A percentile compares a stretch with the other conserved stretches of the same genome.
Conservation (phyloP, 1,284 basidiomycete genomes). For the Trichosporon faecale region DNA sequence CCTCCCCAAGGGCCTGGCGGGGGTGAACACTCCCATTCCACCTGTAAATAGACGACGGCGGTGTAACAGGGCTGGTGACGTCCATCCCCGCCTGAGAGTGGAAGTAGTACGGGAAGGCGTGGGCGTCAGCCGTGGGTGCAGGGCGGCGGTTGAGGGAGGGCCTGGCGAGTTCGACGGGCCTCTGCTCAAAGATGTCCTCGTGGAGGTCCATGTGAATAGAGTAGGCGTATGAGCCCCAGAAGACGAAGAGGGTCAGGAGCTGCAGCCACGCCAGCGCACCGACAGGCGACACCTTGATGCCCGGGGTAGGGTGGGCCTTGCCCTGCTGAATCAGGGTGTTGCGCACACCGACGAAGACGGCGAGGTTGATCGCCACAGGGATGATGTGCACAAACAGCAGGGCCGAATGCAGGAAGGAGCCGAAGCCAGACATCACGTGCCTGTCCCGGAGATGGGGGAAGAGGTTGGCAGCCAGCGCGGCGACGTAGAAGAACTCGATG, state of each 20-base stretch:
- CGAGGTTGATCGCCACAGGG: background rate
- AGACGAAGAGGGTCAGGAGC: background rate
- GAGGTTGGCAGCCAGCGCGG: background rate
- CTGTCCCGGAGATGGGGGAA: background rate
- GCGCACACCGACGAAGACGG: background rate
- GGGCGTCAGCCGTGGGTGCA: background rate
- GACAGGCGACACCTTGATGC: background rate
- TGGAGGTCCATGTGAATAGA: background rate
- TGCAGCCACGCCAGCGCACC: background rate
- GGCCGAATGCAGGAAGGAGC: background rate
- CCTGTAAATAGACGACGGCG: background rate
- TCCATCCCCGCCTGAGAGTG: background rate
- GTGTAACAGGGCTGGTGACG: background rate
- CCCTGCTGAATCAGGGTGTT: background rate
- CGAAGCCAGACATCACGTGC: background rate
- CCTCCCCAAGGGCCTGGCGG: background rate
- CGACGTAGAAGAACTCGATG: background rate
- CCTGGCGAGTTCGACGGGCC: background rate
- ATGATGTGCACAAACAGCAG: background rate
- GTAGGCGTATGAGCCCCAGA: background rate
- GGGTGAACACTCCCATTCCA: background rate
- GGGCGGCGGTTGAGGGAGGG: background rate
- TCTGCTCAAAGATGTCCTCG: background rate
- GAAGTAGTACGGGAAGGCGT: background rate
- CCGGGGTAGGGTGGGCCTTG: background rate